Conservation (phyloP, 768 basidiomycete species). For the Panus rudis region DNA sequence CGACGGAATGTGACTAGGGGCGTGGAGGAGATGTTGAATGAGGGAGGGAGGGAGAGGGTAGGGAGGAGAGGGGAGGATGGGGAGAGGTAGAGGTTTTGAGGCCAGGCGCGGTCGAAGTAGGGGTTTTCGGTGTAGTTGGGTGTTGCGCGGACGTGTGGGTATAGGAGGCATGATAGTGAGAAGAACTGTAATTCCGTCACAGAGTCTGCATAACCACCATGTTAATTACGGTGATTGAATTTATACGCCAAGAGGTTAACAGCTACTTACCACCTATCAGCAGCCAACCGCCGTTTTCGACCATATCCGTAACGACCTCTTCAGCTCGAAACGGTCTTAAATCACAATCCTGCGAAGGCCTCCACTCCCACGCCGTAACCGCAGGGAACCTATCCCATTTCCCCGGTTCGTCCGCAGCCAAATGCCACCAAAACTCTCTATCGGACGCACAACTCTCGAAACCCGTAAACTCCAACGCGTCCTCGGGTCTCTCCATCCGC, state of each 20-base stretch:
- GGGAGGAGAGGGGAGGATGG: conserved; percentile 44
- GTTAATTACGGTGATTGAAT: too few species aligned
- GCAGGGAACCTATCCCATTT: conserved; percentile 47
- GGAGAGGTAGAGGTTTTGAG: conserved; percentile 56
- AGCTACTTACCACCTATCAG: conserved; percentile 48
- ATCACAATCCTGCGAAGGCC: conserved; percentile 38
- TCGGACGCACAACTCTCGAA: conserved; percentile 57
- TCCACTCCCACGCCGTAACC: conserved; percentile 48
- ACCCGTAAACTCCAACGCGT: conserved; percentile 47
- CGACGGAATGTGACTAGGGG: conserved; percentile 63
- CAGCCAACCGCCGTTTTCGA: conserved; percentile 67
- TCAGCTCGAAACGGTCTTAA: conserved; percentile 34
- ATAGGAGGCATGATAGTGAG: conserved; percentile 58
- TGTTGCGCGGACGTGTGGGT: conserved; percentile 60
- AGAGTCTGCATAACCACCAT: conserved; percentile 42
- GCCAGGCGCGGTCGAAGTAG: conserved; percentile 57
- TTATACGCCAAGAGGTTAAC: background rate
- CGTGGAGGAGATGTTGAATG: conserved; percentile 49
- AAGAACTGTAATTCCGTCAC: conserved; percentile 72
- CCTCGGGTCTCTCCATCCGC: conserved; percentile 31
- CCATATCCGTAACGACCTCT: conserved; percentile 47
- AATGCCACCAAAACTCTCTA: conserved; percentile 58
- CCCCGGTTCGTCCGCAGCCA: conserved; percentile 44
- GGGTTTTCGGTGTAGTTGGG: conserved; percentile 50
- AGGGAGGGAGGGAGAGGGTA: conserved; percentile 36